Evolutionary conservation across 164 flowering plant genomes (phyloP), one percentile per base, ranked within the genome.

Genomic region (Umbellularia californica): DNA sequence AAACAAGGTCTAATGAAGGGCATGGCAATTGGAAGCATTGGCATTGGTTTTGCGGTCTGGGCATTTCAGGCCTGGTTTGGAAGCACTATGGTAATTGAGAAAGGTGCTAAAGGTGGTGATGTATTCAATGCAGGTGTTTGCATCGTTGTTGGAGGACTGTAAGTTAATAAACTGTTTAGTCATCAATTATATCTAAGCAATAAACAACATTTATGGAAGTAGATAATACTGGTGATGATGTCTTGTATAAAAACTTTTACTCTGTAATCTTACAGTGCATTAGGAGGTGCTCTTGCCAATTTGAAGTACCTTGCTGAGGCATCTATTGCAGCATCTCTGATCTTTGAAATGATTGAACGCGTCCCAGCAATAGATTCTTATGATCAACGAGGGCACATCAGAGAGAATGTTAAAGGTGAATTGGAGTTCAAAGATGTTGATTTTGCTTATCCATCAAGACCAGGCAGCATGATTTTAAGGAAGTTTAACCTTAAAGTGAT

Each of bases 381-480:
- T 14, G 75, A 80, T 51, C 52, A 65, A n/a, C 67, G 76, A 25
- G 87, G 90, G 2, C 73, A 72, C 24, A 30, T 70, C 15, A 63
- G 83, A 6, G 24, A 68, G 10, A 23, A 77, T 17, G 81, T 85
- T 1, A 70, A 52, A 23, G 90, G 90, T 5, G 79, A 87, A 5
- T 50, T 87, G 12, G 86, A 81, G 72, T 87, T 88, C 50, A 83
- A 76, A 52, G 72, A 81, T 27, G 81, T 88, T 15, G 47, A 55
- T 35, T 89, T 89, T 74, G 70, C 79, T 9, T 89, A 89, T 68
- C 93, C 90, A 19, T 85, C 91, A 14, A 77, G 91, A 68, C 83
- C 86, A 5, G 82, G 76, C 7, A 58, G 69, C 55, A 50, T 68
- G n/a, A 67, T 89, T 17, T 76, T 88, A 0, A 73, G 74, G 25